phyloP scores from a whole-genome alignment of 148 eudicot genomes.

The Cornus kousa region DNA sequence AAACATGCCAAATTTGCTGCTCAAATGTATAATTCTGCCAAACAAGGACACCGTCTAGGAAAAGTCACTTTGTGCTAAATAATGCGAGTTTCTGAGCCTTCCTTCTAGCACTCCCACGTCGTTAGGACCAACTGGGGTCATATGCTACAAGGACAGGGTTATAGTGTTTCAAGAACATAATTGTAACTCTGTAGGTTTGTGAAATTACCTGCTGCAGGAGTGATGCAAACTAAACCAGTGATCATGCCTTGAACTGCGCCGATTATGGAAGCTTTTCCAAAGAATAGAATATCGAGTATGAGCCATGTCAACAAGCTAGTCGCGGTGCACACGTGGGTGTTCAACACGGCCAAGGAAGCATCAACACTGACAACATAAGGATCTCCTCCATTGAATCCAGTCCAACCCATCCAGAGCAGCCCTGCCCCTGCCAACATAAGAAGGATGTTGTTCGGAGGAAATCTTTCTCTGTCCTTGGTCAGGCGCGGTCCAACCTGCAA shows the following conservation, averaged over 20 bases:
- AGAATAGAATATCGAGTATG: conserved; percentile 20
- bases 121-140: too few relatives aligned
- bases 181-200: background rate
- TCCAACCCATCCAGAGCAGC: conserved; percentile 39
- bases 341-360: conserved; percentile 33
- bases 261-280: conserved; percentile 30
- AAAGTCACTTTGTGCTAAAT: too few relatives aligned
- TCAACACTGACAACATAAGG: conserved; percentile 24
- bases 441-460: conserved; percentile 35
- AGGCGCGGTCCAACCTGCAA: conserved; percentile 33
- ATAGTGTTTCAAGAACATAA: too few relatives aligned
- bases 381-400: conserved; percentile 37
- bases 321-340: conserved; percentile 31
- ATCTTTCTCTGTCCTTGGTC: conserved; percentile 32
- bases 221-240: conserved; percentile 39
- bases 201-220: conserved; percentile 32
- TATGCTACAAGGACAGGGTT: too few relatives aligned
- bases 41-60: too few relatives aligned
- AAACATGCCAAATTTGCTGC: too few relatives aligned
- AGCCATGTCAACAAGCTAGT: conserved; percentile 34
- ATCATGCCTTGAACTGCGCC: conserved; percentile 42
- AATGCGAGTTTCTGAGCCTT: too few relatives aligned
- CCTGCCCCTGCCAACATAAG: conserved; percentile 37
- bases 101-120: too few relatives aligned
- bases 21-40: too few relatives aligned